Evolutionary conservation across 2,329 filamentous ascomycete species (phyloP).

Genomic region (Lasiodiplodia gonubiensis): DNA sequence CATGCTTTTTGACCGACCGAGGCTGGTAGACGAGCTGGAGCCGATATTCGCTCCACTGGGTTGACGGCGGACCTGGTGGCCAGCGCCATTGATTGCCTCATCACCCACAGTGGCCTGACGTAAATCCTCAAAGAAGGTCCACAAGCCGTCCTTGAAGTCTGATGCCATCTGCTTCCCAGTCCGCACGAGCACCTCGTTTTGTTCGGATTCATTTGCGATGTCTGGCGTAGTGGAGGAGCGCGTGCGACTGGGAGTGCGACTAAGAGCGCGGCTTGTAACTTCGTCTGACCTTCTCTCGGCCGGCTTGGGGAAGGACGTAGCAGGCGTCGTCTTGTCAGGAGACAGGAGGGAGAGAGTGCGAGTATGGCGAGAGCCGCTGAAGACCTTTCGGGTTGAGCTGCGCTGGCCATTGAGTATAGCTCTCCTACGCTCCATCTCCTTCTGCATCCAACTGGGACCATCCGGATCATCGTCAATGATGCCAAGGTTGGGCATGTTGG

Average conservation of each 20-base stretch:
- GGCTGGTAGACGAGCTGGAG: slow-evolving; percentile 10
- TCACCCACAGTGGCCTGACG: slow-evolving; percentile 95
- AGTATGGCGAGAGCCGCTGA: slow-evolving; percentile 67
- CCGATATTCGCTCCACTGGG: slow-evolving; percentile 18
- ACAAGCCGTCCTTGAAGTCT: slow-evolving; percentile 86
- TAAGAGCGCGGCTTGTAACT: slow-evolving; percentile 26
- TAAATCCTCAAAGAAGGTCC: slow-evolving; percentile 95
- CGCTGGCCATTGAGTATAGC: slow-evolving; percentile 63
- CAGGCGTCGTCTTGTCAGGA: slow-evolving; percentile 52
- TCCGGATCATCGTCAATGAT: slow-evolving; percentile 51
- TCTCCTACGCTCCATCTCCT: slow-evolving; percentile 76
- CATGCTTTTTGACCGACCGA: slow-evolving; percentile 20
- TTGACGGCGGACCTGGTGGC: slow-evolving; percentile 13
- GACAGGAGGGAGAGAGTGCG: slow-evolving; percentile 82
- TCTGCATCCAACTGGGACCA: slow-evolving; percentile 53
- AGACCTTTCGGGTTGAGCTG: slow-evolving; percentile 60
- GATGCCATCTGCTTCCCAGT: slow-evolving; percentile 78
- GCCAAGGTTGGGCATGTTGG: slow-evolving; percentile 41
- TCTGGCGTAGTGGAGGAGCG: slow-evolving; percentile 42
- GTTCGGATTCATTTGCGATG: slow-evolving; percentile 35
- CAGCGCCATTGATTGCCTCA: slow-evolving; percentile 71
- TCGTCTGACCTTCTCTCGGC: slow-evolving; percentile 37
- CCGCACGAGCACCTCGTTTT: slow-evolving; percentile 44
- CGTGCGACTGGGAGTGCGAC: slow-evolving; percentile 32
- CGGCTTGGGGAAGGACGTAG: slow-evolving; percentile 46